Base-by-base conservation (phyloP, 106 monocot genomes). In the Cymbidium sinense region DNA sequence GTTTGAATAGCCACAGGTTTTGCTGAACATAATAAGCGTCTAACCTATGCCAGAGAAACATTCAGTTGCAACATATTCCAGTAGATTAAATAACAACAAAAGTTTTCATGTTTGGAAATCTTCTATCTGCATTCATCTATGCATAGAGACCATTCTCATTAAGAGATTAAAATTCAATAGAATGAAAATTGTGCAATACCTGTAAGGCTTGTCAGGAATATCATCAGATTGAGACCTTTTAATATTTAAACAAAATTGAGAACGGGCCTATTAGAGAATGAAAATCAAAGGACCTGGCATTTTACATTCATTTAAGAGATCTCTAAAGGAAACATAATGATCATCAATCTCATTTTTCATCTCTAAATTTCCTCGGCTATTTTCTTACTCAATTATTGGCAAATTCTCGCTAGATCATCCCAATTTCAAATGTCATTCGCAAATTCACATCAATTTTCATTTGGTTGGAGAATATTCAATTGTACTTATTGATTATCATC, bases 1-100 rank as follows among this genome's bases (percentile, higher is more conserved):
- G 88, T 91, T 80, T 90, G 89, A 76, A 98, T 81, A 55, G 87
- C 86, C 30, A 94, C 92, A 81, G 91, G 84, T 61, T 79, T 91
- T 62, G 94, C 83, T n/a, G 94, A 98, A 80, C 87, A 98, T 65
- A 98, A 74, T 17, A 98, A 88, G 80, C 96, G 85, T 83, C 90
- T 91, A 70, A 91, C 96, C 96, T 98, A 79, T 73, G 35, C 44
- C 21, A 61, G 21, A 83, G 37, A 36, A 71, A 39, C 36, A 71
- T 20, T 17, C 29, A 71, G 5, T 36, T 39, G 0, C 36, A 37
- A 71, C 7, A 20, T 37, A 71, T n/a, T 71, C 21, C 4, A 39
- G 37, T 36, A 71, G 20, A 7, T 37, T 71, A 39, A 35, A 71
- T 71, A 71, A 18, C n/a, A 71, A 11, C 37, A 36, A 39, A 35